Evolutionary conservation across 768 basidiomycete genomes (phyloP).

Genomic region (Psilocybe cubensis): DNA sequence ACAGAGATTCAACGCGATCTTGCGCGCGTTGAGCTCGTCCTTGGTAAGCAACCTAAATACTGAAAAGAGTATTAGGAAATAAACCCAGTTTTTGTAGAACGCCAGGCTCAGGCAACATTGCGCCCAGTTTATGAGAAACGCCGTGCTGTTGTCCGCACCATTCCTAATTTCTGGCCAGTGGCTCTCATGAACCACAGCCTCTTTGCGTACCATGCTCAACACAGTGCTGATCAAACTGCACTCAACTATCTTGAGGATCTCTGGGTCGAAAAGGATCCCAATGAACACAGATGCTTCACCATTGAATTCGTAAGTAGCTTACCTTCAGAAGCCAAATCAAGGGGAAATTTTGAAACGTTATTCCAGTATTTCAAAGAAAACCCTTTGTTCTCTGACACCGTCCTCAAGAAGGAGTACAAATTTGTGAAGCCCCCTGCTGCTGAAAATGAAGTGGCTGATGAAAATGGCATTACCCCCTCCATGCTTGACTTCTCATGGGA

Average conservation of each 20-base stretch:
- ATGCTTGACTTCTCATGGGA: slow-evolving; percentile 86
- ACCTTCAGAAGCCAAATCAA: neutral
- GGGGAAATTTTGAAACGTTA: neutral
- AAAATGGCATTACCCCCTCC: slow-evolving; percentile 73
- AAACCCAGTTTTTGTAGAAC: slow-evolving; percentile 47
- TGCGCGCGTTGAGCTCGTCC: slow-evolving; percentile 68
- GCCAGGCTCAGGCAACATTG: slow-evolving; percentile 59
- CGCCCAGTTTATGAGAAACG: slow-evolving; percentile 71
- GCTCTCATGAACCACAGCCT: slow-evolving; percentile 75
- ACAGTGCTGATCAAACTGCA: slow-evolving; percentile 78
- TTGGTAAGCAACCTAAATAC: slow-evolving; percentile 53
- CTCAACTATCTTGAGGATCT: slow-evolving; percentile 85
- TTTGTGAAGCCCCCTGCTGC: slow-evolving; percentile 59
- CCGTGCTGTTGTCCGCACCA: slow-evolving; percentile 63
- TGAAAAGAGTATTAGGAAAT: neutral
- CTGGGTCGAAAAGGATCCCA: slow-evolving; percentile 75
- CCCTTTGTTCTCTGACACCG: slow-evolving; percentile 76
- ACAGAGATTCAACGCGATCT: slow-evolving; percentile 68
- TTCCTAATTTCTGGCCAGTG: slow-evolving; percentile 85
- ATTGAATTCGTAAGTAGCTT: slow-evolving; percentile 80
- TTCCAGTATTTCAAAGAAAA: slow-evolving; percentile 83
- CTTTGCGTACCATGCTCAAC: slow-evolving; percentile 68
- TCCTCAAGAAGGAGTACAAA: slow-evolving; percentile 85
- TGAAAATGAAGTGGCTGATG: slow-evolving; percentile 62
- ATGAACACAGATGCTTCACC: slow-evolving; percentile 81